Evolutionary conservation across 495 filamentous ascomycete genomes (phyloP).

Genomic region (Monascus purpureus): DNA sequence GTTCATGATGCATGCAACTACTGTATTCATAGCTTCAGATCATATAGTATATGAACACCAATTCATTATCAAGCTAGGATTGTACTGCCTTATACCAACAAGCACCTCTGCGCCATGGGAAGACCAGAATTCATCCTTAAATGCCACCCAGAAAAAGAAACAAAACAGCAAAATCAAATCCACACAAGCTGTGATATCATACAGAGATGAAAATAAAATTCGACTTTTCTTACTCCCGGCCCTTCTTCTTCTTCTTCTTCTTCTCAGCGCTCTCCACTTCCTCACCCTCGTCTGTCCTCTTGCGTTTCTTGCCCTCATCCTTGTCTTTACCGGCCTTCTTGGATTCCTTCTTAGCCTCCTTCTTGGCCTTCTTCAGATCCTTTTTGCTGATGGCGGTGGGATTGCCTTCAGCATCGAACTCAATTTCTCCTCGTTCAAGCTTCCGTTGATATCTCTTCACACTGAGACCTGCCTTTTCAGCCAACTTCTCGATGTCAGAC

Average conservation of each 20-base stretch:
- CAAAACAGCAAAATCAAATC: conserved; percentile 13
- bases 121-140: conserved; percentile 26
- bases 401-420: conserved; percentile 41
- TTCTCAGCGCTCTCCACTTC: conserved; percentile 1
- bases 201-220: conserved; percentile 21
- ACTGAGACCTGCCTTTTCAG: conserved; percentile 47
- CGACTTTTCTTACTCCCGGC: conserved; percentile 21
- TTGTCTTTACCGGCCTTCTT: conserved; percentile 43
- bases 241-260: conserved; percentile 41
- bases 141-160: conserved; percentile 28
- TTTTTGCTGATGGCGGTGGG: conserved; percentile 57
- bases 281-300: conserved; percentile 5
- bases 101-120: conserved; percentile 22
- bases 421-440: conserved; percentile 53
- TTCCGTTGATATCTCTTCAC: conserved; percentile 60
- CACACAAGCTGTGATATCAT: conserved; percentile 32
- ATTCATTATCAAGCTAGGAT: conserved; percentile 3
- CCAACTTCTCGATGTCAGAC: conserved; percentile 40
- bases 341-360: conserved; percentile 42
- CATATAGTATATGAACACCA: background rate
- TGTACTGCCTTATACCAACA: conserved; percentile 13
- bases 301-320: conserved; percentile 31
- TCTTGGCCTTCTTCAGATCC: conserved; percentile 62
- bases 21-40: background rate
- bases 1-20: too few relatives aligned